phyloP scores from a whole-genome alignment of 179 eudicot genomes.

The Heliamphora pulchella region DNA sequence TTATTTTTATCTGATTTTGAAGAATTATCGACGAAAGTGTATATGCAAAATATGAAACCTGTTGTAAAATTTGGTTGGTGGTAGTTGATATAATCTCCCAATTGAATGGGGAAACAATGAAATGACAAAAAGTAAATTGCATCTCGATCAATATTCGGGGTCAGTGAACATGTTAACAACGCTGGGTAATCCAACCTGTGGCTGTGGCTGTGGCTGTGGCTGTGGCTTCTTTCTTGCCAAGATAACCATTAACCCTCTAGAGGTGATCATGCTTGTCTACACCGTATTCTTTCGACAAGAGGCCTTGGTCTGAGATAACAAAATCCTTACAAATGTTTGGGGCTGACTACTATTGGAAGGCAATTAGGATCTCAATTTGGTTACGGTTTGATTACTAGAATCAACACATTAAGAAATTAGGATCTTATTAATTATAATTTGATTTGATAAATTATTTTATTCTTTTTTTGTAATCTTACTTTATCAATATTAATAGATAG shows the following conservation, averaged over 20 bases:
- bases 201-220: background rate
- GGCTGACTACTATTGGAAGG: too few relatives aligned
- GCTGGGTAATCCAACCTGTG: background rate
- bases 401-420: too few relatives aligned
- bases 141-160: constrained; percentile 9
- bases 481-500: too few relatives aligned
- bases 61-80: background rate
- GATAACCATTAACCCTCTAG: background rate
- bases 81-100: background rate
- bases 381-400: too few relatives aligned
- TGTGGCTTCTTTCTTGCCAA: background rate
- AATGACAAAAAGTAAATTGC: background rate
- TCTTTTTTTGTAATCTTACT: too few relatives aligned
- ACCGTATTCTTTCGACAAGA: too few relatives aligned
- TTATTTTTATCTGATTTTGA: background rate
- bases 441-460: too few relatives aligned
- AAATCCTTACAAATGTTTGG: too few relatives aligned
- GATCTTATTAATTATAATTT: too few relatives aligned
- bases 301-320: too few relatives aligned
- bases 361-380: too few relatives aligned
- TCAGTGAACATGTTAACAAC: background rate
- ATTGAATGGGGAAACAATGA: background rate
- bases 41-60: background rate
- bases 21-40: background rate
- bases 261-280: background rate